Evolutionary conservation across 2,329 filamentous ascomycete genomes (phyloP).

Genomic region (Elsinoe ampelina): DNA sequence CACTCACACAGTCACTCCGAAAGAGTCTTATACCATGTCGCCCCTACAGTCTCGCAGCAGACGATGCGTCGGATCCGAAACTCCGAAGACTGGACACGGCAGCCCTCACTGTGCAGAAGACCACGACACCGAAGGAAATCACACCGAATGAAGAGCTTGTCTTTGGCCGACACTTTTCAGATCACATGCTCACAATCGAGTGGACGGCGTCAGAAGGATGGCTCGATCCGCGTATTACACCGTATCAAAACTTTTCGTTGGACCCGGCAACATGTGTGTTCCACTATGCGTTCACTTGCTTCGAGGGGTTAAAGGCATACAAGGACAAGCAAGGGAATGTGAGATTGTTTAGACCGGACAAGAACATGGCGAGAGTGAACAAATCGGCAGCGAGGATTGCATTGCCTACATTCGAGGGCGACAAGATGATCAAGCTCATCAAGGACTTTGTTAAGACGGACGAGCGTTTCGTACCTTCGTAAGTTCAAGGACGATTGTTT

Average conservation of each 20-base stretch:
- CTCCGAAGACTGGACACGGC: slow-evolving; percentile 65
- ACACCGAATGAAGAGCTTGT: slow-evolving; percentile 70
- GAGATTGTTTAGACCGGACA: slow-evolving; percentile 85
- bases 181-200: slow-evolving; percentile 94
- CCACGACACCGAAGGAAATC: slow-evolving; percentile 63
- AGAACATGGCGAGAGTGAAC: slow-evolving; percentile 94
- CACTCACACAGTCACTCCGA: neutral
- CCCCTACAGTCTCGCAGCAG: slow-evolving; percentile 41
- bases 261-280: slow-evolving; percentile 95
- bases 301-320: slow-evolving; percentile 99
- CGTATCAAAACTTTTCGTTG: slow-evolving; percentile 94
- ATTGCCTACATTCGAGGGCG: slow-evolving; percentile 71
- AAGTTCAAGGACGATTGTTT: slow-evolving; percentile 26
- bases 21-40: slow-evolving; percentile 34
- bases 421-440: slow-evolving; percentile 71
- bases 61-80: slow-evolving; percentile 41
- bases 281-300: slow-evolving; percentile 96
- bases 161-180: slow-evolving; percentile 91
- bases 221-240: slow-evolving; percentile 71
- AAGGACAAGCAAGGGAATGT: slow-evolving; percentile 71
- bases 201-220: slow-evolving; percentile 83
- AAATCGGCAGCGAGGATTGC: slow-evolving; percentile 86
- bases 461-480: slow-evolving; percentile 77
- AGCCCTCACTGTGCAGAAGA: slow-evolving; percentile 66
- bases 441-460: slow-evolving; percentile 71